Base-by-base conservation (phyloP, 345 rosid species). In the Chamaenerion angustifolium region DNA sequence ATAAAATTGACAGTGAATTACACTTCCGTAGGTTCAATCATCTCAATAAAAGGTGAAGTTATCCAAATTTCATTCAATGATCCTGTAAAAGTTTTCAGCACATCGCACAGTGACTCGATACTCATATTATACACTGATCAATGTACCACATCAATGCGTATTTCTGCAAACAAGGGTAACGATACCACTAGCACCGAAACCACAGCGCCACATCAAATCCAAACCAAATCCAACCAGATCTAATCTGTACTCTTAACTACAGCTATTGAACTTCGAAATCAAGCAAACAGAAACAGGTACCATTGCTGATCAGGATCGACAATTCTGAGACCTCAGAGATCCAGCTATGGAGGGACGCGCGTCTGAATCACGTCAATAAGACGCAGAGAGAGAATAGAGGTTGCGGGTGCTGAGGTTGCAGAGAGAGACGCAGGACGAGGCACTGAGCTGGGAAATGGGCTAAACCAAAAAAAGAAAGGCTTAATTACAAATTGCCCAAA, bases 291-390 rank as follows among this genome's bases (percentile, higher is more conserved):
- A 42, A 48, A 0, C 25, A 47, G 45, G 47, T 49, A 57, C 61
- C 61, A 57, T 57, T 48, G 10, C 16, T 42, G 45, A 17, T 23
- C 46, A 0, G 21, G 53, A 48, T 57, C 25, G 61, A 46, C n/a
- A 44, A 18, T 47, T 14, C 40, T 15, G n/a, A 16, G 61, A 21
- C 49, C 10, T 27, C 40, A 48, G 49, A 56, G 45, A 56, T 46
- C 45, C 43, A 16, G 19, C 17, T 25, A 2, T 16, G 40, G 46
- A 13, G 37, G 37, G 8, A 31, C 37, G 37, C 37, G 37, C 37
- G 6, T 31, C 37, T 31, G 37, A 31, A 31, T 31, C 37, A 31
- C 37, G 37, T 31, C 37, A 31, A 31, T 31, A 7, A 7, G 37
- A 31, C 10, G 37, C 37, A 31, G 37, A 31, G 37, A 31, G 8